phyloP scores from a whole-genome alignment of 2,329 filamentous ascomycete species.

The Gnomoniopsis smithogilvyi region DNA sequence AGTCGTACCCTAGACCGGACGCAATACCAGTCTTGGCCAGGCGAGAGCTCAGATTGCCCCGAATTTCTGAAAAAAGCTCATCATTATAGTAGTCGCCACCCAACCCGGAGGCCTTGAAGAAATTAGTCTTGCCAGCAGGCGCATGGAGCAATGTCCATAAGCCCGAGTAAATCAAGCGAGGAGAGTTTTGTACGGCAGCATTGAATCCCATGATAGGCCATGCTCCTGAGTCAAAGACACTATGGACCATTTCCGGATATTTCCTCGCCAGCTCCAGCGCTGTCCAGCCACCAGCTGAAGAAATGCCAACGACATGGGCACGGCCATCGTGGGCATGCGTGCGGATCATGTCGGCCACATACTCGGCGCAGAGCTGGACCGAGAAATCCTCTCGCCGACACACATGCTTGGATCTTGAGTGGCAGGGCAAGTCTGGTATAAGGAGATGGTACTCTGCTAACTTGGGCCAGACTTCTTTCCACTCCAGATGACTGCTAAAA shows the following conservation, averaged over 20 bases:
- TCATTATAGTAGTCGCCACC: constrained; percentile 22
- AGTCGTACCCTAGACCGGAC: constrained; percentile 24
- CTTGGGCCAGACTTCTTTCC: constrained; percentile 33
- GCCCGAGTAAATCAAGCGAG: constrained; percentile 6
- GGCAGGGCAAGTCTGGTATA: constrained; percentile 35
- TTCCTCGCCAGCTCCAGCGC: constrained; percentile 29
- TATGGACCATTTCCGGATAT: constrained; percentile 32
- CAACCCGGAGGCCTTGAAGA: constrained; percentile 24
- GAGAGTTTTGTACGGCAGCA: neutral
- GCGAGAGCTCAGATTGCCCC: constrained; percentile 26
- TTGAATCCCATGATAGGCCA: constrained; percentile 22
- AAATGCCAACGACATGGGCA: constrained; percentile 39
- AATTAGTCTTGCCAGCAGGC: constrained; percentile 9
- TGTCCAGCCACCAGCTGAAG: constrained; percentile 35
- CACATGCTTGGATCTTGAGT: constrained; percentile 33
- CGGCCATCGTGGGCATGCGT: constrained; percentile 30
- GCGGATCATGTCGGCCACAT: constrained; percentile 33
- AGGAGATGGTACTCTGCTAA: constrained; percentile 37
- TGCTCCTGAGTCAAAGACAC: constrained; percentile 33
- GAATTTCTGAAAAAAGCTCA: constrained; percentile 31
- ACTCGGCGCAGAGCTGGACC: constrained; percentile 28
- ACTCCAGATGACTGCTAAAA: constrained; percentile 43
- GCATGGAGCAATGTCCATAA: constrained; percentile 13
- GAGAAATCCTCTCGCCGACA: constrained; percentile 25
- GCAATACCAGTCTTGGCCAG: constrained; percentile 4